Conservation (phyloP, 2,329 filamentous ascomycete genomes). For the Dryadomyces quercus-mongolicae region DNA sequence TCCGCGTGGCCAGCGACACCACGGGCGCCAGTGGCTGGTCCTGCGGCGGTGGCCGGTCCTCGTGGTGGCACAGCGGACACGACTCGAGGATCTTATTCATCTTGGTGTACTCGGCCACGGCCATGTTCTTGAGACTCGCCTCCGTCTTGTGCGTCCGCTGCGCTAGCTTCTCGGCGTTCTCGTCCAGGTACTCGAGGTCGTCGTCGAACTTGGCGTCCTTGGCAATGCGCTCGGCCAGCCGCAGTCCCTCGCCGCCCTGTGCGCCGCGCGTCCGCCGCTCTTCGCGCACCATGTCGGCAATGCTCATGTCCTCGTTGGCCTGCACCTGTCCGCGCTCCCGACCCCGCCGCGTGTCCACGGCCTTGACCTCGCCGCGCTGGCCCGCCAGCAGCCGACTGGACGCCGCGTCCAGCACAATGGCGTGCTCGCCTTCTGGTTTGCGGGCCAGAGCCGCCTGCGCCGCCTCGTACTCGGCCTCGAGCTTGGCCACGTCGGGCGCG, state of each 20-base stretch:
- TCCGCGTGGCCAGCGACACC: constrained; percentile 72
- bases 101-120: constrained; percentile 81
- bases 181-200: constrained; percentile 93
- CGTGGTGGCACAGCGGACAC: constrained; percentile 86
- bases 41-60: constrained; percentile 56
- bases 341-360: constrained; percentile 68
- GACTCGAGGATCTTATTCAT: constrained; percentile 75
- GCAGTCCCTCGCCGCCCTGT: constrained; percentile 64
- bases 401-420: constrained; percentile 76
- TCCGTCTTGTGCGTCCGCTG: constrained; percentile 80
- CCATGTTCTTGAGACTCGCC: constrained; percentile 73
- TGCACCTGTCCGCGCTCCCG: constrained; percentile 73
- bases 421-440: constrained; percentile 35
- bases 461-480: constrained; percentile 75
- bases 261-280: constrained; percentile 75
- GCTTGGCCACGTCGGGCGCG: constrained; percentile 58
- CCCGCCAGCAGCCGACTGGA: constrained; percentile 83
- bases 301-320: constrained; percentile 89
- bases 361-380: constrained; percentile 58
- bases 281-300: constrained; percentile 95
- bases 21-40: constrained; percentile 69
- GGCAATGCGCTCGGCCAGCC: constrained; percentile 83
- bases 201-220: constrained; percentile 87
- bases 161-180: constrained; percentile 85
- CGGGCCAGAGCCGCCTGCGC: constrained; percentile 61